Evolutionary conservation across 2,329 filamentous ascomycete genomes (phyloP), one percentile per base, ranked within the genome.

Genomic region (Boeremia lycopersici): DNA sequence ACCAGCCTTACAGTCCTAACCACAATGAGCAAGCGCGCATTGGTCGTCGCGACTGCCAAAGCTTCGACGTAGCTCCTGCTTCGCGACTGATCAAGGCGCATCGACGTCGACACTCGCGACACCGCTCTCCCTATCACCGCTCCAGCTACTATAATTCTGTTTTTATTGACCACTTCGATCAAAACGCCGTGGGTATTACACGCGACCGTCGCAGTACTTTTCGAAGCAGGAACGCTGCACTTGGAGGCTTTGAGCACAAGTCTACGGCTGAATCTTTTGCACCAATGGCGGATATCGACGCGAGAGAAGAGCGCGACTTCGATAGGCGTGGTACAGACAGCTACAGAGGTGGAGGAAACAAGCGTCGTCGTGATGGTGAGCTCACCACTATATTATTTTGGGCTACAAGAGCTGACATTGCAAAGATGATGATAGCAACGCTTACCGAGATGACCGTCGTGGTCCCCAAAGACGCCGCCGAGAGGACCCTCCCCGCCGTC

Each of bases 281-380:
- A 52, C 49, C 44, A 39, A 73, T 72, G 69, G 66, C 69, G 36
- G 71, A 73, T 28, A 31, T 64, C 15, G 68, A 71, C 19, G 50
- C 63, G n/a, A 68, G 56, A 45, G 67, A 72, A 26, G 69, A 70
- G 56, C 60, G 65, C 34, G 68, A 68, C 15, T 35, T 17, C 13
- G 71, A 73, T 38, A 56, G 65, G 50, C 65, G 69, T 42, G 64
- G 67, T 31, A 63, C 68, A 45, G 64, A 63, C 43, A 54, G 61
- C 44, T 61, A 65, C 15, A 59, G 65, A 12, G 64, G 67, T 6
- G 64, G 67, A 57, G 65, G 65, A 40, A 59, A 62, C 59, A 72
- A 73, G 62, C 64, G 71, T 12, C 69, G 68, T 34, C 68, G 68
- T 36, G 70, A 73, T 60, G 70, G 70, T 72, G 47, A 62, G 63